These are phyloP conservation scores for Cercospora berteroae DNA, from an alignment of 2,329 filamentous ascomycete genomes.

Conservation along the genomic window DNA sequence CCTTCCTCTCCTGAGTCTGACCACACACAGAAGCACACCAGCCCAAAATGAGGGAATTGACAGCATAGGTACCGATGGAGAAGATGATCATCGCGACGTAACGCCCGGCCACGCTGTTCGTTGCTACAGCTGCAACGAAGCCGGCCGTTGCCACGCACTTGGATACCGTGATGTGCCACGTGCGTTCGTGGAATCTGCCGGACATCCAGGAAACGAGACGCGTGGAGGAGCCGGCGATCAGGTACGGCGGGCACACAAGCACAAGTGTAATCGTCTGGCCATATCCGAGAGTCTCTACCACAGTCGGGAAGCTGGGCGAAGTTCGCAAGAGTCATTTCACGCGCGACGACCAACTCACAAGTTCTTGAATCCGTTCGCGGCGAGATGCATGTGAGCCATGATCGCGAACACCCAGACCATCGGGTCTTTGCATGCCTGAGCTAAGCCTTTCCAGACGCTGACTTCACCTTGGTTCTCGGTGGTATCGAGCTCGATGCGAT, in stretches of 20 bases:
- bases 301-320: constrained; percentile 35
- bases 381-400: constrained; percentile 6
- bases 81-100: constrained; percentile 7
- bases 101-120: background rate
- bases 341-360: constrained; percentile 24
- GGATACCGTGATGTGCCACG: constrained; percentile 11
- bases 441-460: constrained; percentile 10
- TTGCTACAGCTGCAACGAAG: background rate
- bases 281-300: constrained; percentile 52
- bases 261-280: constrained; percentile 37
- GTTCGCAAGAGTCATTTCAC: background rate
- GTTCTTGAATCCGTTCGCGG: constrained; percentile 36
- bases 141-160: constrained; percentile 9
- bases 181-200: constrained; percentile 11
- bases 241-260: constrained; percentile 6
- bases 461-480: background rate
- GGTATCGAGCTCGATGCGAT: constrained; percentile 19
- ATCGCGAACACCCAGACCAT: constrained; percentile 11
- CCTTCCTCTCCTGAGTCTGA: constrained; percentile 1
- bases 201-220: constrained; percentile 4
- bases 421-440: constrained; percentile 3
- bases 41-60: background rate
- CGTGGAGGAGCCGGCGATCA: constrained; percentile 6
- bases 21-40: constrained; percentile 1
- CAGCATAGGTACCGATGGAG: background rate